These are phyloP conservation scores for Aegilops speltoides DNA, from an alignment of 176 grass and related monocot species.

Conservation along the genomic window DNA sequence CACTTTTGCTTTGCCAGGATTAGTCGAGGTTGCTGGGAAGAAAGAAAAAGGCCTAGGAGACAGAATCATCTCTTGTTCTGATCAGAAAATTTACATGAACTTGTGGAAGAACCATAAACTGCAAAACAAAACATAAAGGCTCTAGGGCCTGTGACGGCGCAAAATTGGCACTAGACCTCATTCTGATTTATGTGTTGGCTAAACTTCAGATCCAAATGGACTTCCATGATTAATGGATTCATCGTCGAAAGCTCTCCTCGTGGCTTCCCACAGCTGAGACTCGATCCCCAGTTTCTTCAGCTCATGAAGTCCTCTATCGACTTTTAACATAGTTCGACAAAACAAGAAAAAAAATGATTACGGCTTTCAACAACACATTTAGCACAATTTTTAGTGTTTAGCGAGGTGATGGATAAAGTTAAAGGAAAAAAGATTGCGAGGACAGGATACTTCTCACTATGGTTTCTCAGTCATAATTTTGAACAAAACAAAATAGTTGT, in stretches of 20 bases:
- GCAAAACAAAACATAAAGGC: not conserved
- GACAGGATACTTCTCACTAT: not conserved
- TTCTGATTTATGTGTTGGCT: constrained; percentile 15
- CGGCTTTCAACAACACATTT: not conserved
- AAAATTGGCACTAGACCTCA: constrained; percentile 34
- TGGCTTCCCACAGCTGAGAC: constrained; percentile 80
- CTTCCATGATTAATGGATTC: constrained; percentile 53
- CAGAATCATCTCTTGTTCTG: not conserved
- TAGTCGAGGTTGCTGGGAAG: not conserved
- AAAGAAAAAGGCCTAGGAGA: not conserved
- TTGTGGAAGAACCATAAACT: not conserved
- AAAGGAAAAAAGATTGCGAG: not conserved
- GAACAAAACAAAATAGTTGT: not conserved
- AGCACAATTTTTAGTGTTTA: not conserved
- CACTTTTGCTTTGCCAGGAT: constrained; percentile 28
- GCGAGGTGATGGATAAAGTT: not conserved
- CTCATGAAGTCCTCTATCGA: constrained; percentile 83
- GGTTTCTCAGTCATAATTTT: not conserved
- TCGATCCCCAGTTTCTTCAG: constrained; percentile 89
- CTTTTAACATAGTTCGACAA: constrained; percentile 38
- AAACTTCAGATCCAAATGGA: constrained; percentile 58
- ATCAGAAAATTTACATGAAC: constrained; percentile 14
- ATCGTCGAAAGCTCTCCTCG: constrained; percentile 51
- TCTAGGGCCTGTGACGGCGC: constrained; percentile 17
- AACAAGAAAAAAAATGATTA: not conserved